These are phyloP conservation scores for Aspergillus taichungensis DNA, from an alignment of 495 filamentous ascomycete species.

Conservation along the genomic window DNA sequence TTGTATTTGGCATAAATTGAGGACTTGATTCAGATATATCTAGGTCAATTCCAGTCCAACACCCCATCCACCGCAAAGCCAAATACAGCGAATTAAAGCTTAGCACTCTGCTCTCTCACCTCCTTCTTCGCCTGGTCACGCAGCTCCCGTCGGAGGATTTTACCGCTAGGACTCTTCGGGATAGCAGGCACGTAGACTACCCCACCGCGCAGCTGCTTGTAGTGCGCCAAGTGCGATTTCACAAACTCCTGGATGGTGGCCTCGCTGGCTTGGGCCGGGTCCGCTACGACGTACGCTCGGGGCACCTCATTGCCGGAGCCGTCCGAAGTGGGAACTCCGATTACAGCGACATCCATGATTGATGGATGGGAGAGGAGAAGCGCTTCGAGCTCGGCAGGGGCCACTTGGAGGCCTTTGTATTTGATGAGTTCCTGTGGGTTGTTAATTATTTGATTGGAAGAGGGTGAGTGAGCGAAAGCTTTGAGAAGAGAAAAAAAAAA, in stretches of 20 bases:
- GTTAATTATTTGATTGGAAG: too few relatives aligned
- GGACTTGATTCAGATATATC: too few relatives aligned
- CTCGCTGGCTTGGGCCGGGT: conserved; percentile 26
- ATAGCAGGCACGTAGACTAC: conserved; percentile 10
- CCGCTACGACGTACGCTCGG: conserved; percentile 59
- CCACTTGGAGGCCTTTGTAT: conserved; percentile 65
- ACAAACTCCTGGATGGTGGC: conserved; percentile 30
- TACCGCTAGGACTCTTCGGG: conserved; percentile 13
- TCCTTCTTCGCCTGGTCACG: conserved; percentile 12
- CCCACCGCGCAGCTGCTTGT: conserved; percentile 15
- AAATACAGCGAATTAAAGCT: too few relatives aligned
- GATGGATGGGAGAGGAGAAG: conserved; percentile 50
- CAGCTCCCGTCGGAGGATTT: conserved; percentile 13
- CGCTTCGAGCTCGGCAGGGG: conserved; percentile 67
- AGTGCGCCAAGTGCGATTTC: conserved; percentile 8
- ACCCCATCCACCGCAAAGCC: too few relatives aligned
- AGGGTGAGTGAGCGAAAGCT: too few relatives aligned
- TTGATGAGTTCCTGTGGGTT: conserved; percentile 59
- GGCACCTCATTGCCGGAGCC: conserved; percentile 62
- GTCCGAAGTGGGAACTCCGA: conserved; percentile 53
- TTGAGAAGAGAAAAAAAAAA: too few relatives aligned
- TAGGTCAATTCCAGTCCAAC: too few relatives aligned
- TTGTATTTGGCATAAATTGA: too few relatives aligned
- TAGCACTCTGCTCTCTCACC: not conserved
- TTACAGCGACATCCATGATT: conserved; percentile 63